A percentile compares a stretch with the other conserved stretches of the same genome.
Conservation (phyloP, 129 eudicot species). For the Dittrichia graveolens region DNA sequence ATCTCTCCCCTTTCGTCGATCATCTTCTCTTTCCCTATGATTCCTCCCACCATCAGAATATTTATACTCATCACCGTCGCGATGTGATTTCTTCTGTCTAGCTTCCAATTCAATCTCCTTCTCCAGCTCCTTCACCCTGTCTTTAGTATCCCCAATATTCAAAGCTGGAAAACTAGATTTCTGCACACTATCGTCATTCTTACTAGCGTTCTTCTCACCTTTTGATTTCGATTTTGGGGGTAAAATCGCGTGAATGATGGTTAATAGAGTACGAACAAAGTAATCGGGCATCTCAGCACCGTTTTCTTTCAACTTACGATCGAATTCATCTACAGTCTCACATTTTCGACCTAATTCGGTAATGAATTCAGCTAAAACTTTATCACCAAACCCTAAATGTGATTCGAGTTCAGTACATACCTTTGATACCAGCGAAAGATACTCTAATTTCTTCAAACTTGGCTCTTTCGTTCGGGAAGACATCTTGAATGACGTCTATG, state of each 20-base stretch:
- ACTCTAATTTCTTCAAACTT: slow-evolving; percentile 70
- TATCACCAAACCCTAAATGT: slow-evolving; percentile 74
- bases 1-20: slow-evolving; percentile 31
- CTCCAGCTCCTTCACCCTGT: slow-evolving; percentile 73
- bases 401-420: slow-evolving; percentile 81
- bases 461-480: slow-evolving; percentile 42
- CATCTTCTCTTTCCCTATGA: slow-evolving; percentile 35
- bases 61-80: slow-evolving; percentile 32
- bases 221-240: slow-evolving; percentile 56
- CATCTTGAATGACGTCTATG: slow-evolving; percentile 18
- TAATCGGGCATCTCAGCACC: slow-evolving; percentile 95
- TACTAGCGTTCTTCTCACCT: slow-evolving; percentile 32
- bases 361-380: slow-evolving; percentile 78
- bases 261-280: slow-evolving; percentile 66
- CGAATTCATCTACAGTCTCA: slow-evolving; percentile 56
- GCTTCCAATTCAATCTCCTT: slow-evolving; percentile 73
- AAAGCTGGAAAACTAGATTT: slow-evolving; percentile 52
- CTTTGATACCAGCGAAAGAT: slow-evolving; percentile 74
- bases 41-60: slow-evolving; percentile 31
- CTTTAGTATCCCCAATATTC: slow-evolving; percentile 57
- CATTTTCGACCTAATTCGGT: slow-evolving; percentile 66
- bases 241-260: slow-evolving; percentile 79
- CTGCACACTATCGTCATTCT: slow-evolving; percentile 32
- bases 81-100: slow-evolving; percentile 30
- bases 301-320: slow-evolving; percentile 55